Percentiles rank a stretch among this genome's conserved stretches.
These are phyloP conservation scores for Exophiala phaeomuriformis DNA, from an alignment of 2,329 filamentous ascomycete species.

Conservation along the genomic window DNA sequence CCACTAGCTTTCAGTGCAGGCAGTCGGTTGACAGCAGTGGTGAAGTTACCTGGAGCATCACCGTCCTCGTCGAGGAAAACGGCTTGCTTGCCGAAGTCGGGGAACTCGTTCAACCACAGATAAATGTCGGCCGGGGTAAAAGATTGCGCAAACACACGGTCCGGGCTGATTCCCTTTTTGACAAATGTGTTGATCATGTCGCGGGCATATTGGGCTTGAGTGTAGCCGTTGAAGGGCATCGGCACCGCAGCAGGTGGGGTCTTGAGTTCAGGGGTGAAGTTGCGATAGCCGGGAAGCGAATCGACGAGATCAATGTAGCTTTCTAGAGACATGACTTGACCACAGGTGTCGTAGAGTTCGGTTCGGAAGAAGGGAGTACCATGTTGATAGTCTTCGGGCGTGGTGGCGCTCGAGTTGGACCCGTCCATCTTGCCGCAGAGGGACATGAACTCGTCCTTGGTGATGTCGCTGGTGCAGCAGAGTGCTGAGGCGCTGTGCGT, in stretches of 20 bases:
- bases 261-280: slow-evolving; percentile 63
- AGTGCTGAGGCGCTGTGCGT: slow-evolving; percentile 51
- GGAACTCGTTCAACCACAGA: slow-evolving; percentile 59
- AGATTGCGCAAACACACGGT: slow-evolving; percentile 56
- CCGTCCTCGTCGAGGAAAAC: slow-evolving; percentile 59
- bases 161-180: slow-evolving; percentile 45
- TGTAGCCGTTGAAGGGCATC: slow-evolving; percentile 65
- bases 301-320: slow-evolving; percentile 57
- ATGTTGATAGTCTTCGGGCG: slow-evolving; percentile 49
- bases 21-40: slow-evolving; percentile 51
- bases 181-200: slow-evolving; percentile 58
- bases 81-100: slow-evolving; percentile 54
- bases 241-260: slow-evolving; percentile 50
- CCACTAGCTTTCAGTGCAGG: slow-evolving; percentile 50
- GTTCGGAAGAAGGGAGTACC: slow-evolving; percentile 45
- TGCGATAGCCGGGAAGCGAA: slow-evolving; percentile 44
- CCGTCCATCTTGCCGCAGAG: slow-evolving; percentile 67
- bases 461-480: slow-evolving; percentile 67
- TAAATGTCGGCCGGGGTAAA: slow-evolving; percentile 58
- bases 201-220: slow-evolving; percentile 57
- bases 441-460: slow-evolving; percentile 57
- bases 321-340: slow-evolving; percentile 53
- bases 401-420: slow-evolving; percentile 50
- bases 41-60: slow-evolving; percentile 47
- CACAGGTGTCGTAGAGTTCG: slow-evolving; percentile 40